A percentile compares a stretch with the other conserved stretches of the same genome.
These are phyloP conservation scores for Monosporozyma siamensis DNA, from an alignment of 805 yeast species.

Conservation along the genomic window DNA sequence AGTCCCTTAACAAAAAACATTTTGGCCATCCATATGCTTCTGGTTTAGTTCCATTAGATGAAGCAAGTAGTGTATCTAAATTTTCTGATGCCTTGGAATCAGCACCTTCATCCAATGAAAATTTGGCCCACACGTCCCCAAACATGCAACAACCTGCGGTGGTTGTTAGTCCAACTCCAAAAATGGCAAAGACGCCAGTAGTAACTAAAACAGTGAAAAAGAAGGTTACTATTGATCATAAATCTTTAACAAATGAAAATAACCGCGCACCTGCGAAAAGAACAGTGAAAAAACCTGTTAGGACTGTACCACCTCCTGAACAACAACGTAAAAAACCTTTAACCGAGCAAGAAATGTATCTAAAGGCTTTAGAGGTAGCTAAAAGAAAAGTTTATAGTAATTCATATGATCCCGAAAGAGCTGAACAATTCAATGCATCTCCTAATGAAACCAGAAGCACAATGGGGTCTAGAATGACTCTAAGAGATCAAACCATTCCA, in stretches of 20 bases:
- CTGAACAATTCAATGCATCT: not conserved
- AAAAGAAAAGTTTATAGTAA: slow-evolving; percentile 41
- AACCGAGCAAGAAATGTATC: slow-evolving; percentile 42
- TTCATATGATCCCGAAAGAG: not conserved
- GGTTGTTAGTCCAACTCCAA: not conserved
- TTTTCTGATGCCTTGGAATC: slow-evolving; percentile 25
- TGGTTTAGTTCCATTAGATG: slow-evolving; percentile 12
- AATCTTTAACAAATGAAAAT: not conserved
- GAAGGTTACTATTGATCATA: not conserved
- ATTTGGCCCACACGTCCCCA: not conserved
- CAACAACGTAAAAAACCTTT: slow-evolving; percentile 7
- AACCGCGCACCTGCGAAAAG: not conserved
- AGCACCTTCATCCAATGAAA: slow-evolving; percentile 8
- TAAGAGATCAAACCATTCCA: slow-evolving; percentile 9
- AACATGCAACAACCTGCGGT: too few species aligned
- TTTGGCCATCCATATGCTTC: slow-evolving; percentile 4
- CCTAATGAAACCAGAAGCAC: slow-evolving; percentile 6
- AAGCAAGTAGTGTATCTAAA: slow-evolving; percentile 19
- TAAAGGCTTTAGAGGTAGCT: slow-evolving; percentile 47
- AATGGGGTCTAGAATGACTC: slow-evolving; percentile 21
- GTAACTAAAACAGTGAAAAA: slow-evolving; percentile 2
- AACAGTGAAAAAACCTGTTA: not conserved
- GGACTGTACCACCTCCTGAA: not conserved
- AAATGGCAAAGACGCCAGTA: not conserved
- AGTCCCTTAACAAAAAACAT: not conserved